Evolutionary conservation across 345 rosid genomes (phyloP), one percentile per base, ranked within the genome.

Genomic region (Euclidium syriacum): DNA sequence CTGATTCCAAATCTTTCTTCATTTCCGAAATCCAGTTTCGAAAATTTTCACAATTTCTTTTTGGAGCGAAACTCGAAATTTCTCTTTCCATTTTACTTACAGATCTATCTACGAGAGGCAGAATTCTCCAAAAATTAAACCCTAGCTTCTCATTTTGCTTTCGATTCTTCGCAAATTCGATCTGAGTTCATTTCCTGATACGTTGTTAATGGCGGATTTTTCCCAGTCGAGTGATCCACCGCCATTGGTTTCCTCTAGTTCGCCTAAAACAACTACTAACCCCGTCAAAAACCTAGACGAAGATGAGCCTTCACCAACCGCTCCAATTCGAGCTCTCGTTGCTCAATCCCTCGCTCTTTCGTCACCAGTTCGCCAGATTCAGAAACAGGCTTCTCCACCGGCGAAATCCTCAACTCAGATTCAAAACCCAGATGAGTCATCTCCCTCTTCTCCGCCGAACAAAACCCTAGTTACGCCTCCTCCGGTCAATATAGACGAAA

Each of bases 241-340:
- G 18, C 32, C 43, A 0, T 46, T 61, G 22, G 6, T 18, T 15
- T 18, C 16, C 11, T 30, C 2, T 0, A 19, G 10, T 33, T 50
- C 70, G 8, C 66, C 66, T 26, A 6, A 48, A 15, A 2, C 24
- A 9, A 12, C 24, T n/a, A 29, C 24, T n/a, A 29, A 8, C 46
- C 54, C 58, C 2, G 12, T 12, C 12, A 12, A 74, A 74, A 63
- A 68, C 67, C 40, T 51, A 55, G 67, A 29, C 9, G 51, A 50
- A 2, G n/a, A n/a, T n/a, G 40, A 54, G 3, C 16, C 53, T 67
- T 73, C 70, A 40, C 64, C 77, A 8, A 44, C 60, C 18, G 58
- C 73, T 0, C 55, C 68, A 16, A 62, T 55, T 8, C 19, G 60
- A 12, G 58, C 58, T 39, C 55, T 63, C 6, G 65, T 63, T 4